A percentile compares a stretch with the other conserved stretches of the same genome.
These are phyloP conservation scores for Claviceps fusiformis DNA, from an alignment of 2,329 filamentous ascomycete genomes.

Conservation along the genomic window DNA sequence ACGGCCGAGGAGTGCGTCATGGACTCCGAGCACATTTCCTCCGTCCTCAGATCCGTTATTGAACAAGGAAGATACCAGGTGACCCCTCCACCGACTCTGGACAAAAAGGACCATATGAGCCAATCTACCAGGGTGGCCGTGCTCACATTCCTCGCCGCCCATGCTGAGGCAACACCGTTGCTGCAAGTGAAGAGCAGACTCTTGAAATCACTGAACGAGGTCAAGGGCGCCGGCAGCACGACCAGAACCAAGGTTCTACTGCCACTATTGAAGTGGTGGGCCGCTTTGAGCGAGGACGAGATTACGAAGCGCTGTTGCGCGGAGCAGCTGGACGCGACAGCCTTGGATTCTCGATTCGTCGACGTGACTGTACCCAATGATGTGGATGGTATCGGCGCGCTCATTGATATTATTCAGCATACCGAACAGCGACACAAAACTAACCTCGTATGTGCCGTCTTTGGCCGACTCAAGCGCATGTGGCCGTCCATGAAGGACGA, in stretches of 20 bases:
- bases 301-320: slow-evolving; percentile 27
- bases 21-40: slow-evolving; percentile 57
- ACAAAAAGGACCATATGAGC: slow-evolving; percentile 41
- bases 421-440: slow-evolving; percentile 24
- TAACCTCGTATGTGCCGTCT: slow-evolving; percentile 49
- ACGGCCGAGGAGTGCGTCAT: slow-evolving; percentile 75
- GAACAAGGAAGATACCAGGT: slow-evolving; percentile 26
- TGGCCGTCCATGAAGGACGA: slow-evolving; percentile 61
- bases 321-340: slow-evolving; percentile 28
- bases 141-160: slow-evolving; percentile 59
- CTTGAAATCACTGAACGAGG: slow-evolving; percentile 55
- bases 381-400: slow-evolving; percentile 33
- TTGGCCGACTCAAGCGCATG: slow-evolving; percentile 54
- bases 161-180: slow-evolving; percentile 55
- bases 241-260: slow-evolving; percentile 63
- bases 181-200: slow-evolving; percentile 56
- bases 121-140: slow-evolving; percentile 51
- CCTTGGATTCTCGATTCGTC: slow-evolving; percentile 31
- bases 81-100: slow-evolving; percentile 23
- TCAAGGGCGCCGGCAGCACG: slow-evolving; percentile 56
- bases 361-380: slow-evolving; percentile 42
- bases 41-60: slow-evolving; percentile 36
- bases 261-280: slow-evolving; percentile 61
- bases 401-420: slow-evolving; percentile 35
- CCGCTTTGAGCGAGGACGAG: slow-evolving; percentile 36